Percentiles rank a stretch among this genome's conserved stretches.
Conservation (phyloP, 805 yeast species). For the Wickerhamiella allomyrinae region DNA sequence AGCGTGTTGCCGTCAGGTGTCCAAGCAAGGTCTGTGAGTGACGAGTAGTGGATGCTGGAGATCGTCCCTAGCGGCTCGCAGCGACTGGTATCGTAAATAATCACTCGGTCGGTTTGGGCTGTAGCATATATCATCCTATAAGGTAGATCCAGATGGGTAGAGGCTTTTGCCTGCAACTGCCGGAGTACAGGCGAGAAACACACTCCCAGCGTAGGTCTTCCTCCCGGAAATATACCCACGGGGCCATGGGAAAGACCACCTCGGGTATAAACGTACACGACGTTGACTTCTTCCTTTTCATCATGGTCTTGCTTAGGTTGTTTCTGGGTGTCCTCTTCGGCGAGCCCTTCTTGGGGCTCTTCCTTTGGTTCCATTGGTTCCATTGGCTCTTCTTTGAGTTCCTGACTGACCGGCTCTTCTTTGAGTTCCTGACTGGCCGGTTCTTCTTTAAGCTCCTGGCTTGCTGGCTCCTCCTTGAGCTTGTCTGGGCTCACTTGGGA, state of each 20-base stretch:
- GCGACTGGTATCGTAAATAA: slow-evolving; percentile 67
- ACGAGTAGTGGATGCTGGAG: slow-evolving; percentile 72
- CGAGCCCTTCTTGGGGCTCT: too few species aligned
- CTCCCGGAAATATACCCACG: slow-evolving; percentile 61
- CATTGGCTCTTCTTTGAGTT: too few species aligned
- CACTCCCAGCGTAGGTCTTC: slow-evolving; percentile 67
- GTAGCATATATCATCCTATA: slow-evolving; percentile 82
- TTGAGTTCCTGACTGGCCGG: too few species aligned
- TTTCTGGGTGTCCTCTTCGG: too few species aligned
- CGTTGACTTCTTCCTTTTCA: slow-evolving; percentile 28
- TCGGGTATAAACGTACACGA: slow-evolving; percentile 70
- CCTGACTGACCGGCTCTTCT: too few species aligned
- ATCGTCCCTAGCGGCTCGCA: slow-evolving; percentile 56
- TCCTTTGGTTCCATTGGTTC: too few species aligned
- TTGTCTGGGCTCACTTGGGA: too few species aligned
- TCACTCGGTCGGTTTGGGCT: slow-evolving; percentile 77
- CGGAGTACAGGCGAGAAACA: slow-evolving; percentile 61
- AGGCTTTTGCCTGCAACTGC: slow-evolving; percentile 21
- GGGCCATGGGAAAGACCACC: slow-evolving; percentile 56
- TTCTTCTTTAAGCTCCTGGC: too few species aligned
- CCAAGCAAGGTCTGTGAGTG: slow-evolving; percentile 84
- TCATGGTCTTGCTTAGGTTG: slow-evolving; percentile 3
- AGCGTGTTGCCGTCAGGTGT: slow-evolving; percentile 55
- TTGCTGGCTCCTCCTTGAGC: background rate
- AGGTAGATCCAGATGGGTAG: slow-evolving; percentile 32